Evolutionary conservation across 2,329 filamentous ascomycete species (phyloP).

Genomic region (Cordyceps tenuipes): DNA sequence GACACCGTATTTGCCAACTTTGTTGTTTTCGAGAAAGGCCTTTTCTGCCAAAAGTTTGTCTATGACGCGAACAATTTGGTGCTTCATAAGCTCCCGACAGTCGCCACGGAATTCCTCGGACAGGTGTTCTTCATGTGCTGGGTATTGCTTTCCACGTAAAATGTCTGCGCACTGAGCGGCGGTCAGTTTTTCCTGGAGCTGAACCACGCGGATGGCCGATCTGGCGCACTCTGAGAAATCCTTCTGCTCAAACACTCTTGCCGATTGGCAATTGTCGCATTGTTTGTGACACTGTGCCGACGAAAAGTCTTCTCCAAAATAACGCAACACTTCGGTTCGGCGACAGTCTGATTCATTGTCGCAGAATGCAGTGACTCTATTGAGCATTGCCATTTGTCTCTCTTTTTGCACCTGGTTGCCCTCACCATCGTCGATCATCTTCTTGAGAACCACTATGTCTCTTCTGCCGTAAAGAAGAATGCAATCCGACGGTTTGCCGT

Average conservation of each 20-base stretch:
- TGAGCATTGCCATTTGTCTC: conserved; percentile 76
- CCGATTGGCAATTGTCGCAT: conserved; percentile 86
- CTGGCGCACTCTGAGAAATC: conserved; percentile 72
- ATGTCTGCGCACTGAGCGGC: conserved; percentile 77
- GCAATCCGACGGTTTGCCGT: conserved; percentile 80
- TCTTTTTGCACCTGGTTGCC: conserved; percentile 72
- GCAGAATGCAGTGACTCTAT: conserved; percentile 77
- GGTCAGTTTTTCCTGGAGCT: conserved; percentile 55
- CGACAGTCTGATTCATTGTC: conserved; percentile 85
- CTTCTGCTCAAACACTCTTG: conserved; percentile 58
- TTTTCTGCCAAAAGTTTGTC: conserved; percentile 65
- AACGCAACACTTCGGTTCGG: conserved; percentile 78
- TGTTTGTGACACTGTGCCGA: conserved; percentile 60
- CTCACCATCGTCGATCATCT: conserved; percentile 77
- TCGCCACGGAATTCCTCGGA: conserved; percentile 57
- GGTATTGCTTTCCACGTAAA: conserved; percentile 61
- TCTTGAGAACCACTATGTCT: conserved; percentile 65
- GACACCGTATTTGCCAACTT: conserved; percentile 46
- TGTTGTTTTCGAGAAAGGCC: conserved; percentile 62
- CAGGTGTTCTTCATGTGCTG: conserved; percentile 35
- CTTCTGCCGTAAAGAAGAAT: conserved; percentile 80
- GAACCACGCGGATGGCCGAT: conserved; percentile 61
- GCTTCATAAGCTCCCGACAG: conserved; percentile 61
- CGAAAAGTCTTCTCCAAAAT: conserved; percentile 83
- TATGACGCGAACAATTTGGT: conserved; percentile 78